These are phyloP conservation scores for Dalbergia cultrata DNA, from an alignment of 306 rosid species.

Conservation along the genomic window DNA sequence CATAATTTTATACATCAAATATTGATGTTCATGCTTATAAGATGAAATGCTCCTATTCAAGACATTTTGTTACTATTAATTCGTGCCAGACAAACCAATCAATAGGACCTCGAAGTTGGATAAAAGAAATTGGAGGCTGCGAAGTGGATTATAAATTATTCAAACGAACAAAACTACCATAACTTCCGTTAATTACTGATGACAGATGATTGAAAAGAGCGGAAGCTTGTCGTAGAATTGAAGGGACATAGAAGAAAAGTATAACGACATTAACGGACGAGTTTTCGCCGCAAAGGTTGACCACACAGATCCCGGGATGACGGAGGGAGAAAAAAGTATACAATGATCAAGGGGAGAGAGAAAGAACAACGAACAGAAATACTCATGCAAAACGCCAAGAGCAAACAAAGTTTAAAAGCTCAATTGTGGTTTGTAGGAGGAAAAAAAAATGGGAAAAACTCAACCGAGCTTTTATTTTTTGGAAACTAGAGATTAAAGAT, in stretches of 20 bases:
- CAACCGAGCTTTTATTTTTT: no score
- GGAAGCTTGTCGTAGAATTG: conserved; percentile 1
- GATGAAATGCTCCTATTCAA: no score
- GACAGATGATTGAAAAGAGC: not conserved
- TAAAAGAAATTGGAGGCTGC: not conserved
- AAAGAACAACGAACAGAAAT: not conserved
- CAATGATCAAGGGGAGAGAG: not conserved
- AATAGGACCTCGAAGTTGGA: not conserved
- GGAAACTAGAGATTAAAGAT: no score
- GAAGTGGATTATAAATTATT: not conserved
- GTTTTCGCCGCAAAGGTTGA: conserved; percentile 31
- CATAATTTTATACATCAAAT: no score
- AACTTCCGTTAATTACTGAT: not conserved
- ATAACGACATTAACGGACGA: conserved; percentile 42
- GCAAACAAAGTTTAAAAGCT: not conserved
- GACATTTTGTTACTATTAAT: not conserved
- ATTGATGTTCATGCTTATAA: no score
- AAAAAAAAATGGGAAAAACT: no score
- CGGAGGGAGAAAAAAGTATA: not conserved
- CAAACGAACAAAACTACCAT: conserved; percentile 7
- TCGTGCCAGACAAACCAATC: not conserved
- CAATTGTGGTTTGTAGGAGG: not conserved
- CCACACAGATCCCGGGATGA: conserved; percentile 1
- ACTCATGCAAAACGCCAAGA: not conserved
- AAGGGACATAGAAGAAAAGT: not conserved